Evolutionary conservation across 345 rosid species (phyloP), one percentile per base, ranked within the genome.

Genomic region (Linum usitatissimum): DNA sequence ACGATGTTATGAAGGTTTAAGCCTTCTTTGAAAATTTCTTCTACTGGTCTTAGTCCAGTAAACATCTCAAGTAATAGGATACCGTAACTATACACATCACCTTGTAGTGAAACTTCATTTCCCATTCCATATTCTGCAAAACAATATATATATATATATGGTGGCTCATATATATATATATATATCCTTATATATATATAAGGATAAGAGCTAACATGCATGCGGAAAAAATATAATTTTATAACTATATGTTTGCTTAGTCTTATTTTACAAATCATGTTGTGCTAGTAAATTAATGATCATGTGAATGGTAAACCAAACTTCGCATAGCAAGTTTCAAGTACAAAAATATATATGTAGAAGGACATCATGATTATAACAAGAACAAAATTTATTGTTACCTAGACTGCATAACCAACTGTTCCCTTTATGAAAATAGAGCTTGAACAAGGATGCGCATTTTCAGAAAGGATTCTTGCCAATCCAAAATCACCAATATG

Each of bases 331-430:
- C n/a, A 31, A 31, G 36, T 31, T 31, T 31, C 3, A 6, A 31
- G 36, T 31, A 31, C 3, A 31, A 31, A 31, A 31, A 31, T 31
- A 3, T 2, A 2, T 6, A 31, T 31, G 6, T 31, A 2, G 36
- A 31, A 31, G 36, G 36, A 31, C 36, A 31, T 31, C 36, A 31
- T 31, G 36, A 31, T 31, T 31, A n/a, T n/a, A 23, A 23, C 28
- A 48, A 48, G 10, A 18, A 13, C 18, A 18, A 51, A 51, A 34
- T 34, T 1, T 34, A 51, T 13, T 15, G 3, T 15, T 49, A 20
- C 61, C 65, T 28, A 71, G 68, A 59, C 14, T 20, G 28, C 31
- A 57, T 61, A 28, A 19, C 67, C 60, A 48, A 34, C 38, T 34
- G 38, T 34, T 7, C 38, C 38, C 38, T 34, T 34, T 34, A 34